A percentile compares a stretch with the other conserved stretches of the same genome.
These are phyloP conservation scores for Candida nemodendra DNA, from an alignment of 805 yeast species.

Conservation along the genomic window DNA sequence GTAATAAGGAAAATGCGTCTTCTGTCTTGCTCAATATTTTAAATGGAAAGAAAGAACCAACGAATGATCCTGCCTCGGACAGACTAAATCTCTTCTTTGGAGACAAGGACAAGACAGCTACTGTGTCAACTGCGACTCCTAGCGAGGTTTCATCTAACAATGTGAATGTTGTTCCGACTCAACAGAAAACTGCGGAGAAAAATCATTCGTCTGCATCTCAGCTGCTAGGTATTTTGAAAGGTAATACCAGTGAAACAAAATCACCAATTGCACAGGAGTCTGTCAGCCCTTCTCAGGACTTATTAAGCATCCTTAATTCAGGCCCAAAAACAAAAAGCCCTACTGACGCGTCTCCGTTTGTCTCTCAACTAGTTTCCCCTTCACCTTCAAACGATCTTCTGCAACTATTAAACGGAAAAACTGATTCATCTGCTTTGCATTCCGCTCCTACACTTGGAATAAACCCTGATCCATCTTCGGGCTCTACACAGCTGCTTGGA, in stretches of 20 bases:
- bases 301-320: not conserved
- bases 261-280: not conserved
- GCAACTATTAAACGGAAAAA: not conserved
- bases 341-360: not conserved
- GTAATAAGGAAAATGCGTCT: not conserved
- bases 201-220: not conserved
- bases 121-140: not conserved
- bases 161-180: not conserved
- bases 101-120: not conserved
- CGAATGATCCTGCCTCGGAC: constrained; percentile 14
- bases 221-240: not conserved
- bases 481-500: not conserved
- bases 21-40: constrained; percentile 12
- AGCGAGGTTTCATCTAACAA: not conserved
- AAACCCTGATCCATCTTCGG: not conserved
- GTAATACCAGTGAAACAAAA: not conserved
- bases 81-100: constrained; percentile 7
- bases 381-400: constrained; percentile 3
- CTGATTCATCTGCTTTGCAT: not conserved
- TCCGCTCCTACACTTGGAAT: constrained; percentile 1
- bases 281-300: constrained; percentile 1
- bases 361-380: not conserved
- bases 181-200: not conserved
- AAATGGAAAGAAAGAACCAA: constrained; percentile 6
- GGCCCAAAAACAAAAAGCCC: not conserved